phyloP scores from a whole-genome alignment of 2,329 filamentous ascomycete species.

The Dendrostoma leiphaemia region DNA sequence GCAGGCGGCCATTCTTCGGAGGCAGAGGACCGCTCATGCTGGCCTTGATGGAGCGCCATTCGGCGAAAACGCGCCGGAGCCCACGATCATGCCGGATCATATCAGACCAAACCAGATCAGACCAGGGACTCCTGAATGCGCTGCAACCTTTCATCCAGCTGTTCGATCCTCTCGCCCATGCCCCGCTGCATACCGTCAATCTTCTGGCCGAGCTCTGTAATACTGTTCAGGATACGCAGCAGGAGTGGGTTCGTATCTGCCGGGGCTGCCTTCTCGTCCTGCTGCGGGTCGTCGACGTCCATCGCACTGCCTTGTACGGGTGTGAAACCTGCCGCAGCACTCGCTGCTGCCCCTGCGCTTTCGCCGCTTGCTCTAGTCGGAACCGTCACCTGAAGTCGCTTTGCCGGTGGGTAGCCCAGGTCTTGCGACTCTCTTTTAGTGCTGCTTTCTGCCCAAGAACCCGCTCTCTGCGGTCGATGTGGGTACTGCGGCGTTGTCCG shows the following conservation, averaged over 20 bases:
- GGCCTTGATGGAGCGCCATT: no score
- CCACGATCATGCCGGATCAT: no score
- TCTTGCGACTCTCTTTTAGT: slow-evolving; percentile 13
- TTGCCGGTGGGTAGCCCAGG: slow-evolving; percentile 5
- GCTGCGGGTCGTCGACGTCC: background rate
- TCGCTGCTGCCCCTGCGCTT: background rate
- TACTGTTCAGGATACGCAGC: slow-evolving; percentile 10
- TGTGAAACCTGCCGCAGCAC: background rate
- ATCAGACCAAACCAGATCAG: no score
- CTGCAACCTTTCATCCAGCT: slow-evolving; percentile 17
- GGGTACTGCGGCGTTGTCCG: slow-evolving; percentile 13
- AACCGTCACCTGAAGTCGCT: slow-evolving; percentile 7
- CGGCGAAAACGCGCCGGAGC: no score
- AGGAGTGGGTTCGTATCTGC: slow-evolving; percentile 2
- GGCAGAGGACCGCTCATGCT: no score
- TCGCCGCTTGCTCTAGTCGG: background rate
- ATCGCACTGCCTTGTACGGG: slow-evolving; percentile 7
- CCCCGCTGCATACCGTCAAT: slow-evolving; percentile 14
- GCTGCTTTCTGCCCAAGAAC: background rate
- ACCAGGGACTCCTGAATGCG: slow-evolving; percentile 10
- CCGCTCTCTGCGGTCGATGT: background rate
- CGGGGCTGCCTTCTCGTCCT: background rate
- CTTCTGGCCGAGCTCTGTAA: slow-evolving; percentile 11
- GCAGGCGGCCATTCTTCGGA: no score
- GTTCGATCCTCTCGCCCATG: slow-evolving; percentile 9